Base-by-base conservation (phyloP, 2,329 filamentous ascomycete genomes). In the Colletotrichum caudatum region DNA sequence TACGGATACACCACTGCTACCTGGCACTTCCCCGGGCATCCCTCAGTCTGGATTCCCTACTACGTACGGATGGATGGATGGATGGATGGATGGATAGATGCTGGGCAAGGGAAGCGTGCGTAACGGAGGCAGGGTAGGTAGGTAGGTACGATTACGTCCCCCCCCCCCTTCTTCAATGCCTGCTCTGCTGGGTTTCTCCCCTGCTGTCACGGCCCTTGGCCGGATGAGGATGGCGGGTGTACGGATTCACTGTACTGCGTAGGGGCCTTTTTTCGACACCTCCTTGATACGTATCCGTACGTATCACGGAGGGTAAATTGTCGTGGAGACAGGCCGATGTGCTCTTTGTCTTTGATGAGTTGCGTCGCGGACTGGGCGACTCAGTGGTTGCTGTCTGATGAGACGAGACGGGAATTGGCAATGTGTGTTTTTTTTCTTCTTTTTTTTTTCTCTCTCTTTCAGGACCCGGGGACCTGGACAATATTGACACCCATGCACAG, bases 281-380 rank as follows among this genome's bases (percentile, higher is more conserved):
- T 48, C 54, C 46, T 69, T 46, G 65, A 69, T 68, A 71, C 65
- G 64, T 69, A 63, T 63, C 48, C 65, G 58, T 69, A 41, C 65
- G 64, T 69, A 63, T 68, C 48, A 54, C 57, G 46, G 46, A 63
- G 11, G 41, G 65, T 46, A 64, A 71, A 60, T 64, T 39, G 39
- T 64, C 65, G 69, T 64, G 51, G 59, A 54, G 69, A 53, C 46
- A 48, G 69, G 5, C 29, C 29, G 29, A 46, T 23, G 39, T 20
- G 23, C 16, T 44, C 26, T 29, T 12, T 44, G 23, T 16, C 35
- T 56, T 53, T 48, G 26, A 50, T 50, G 29, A 37, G 51, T 12
- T 59, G 58, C 44, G 29, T 53, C 26, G n/a, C 33, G 41, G 23
- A 37, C 51, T 53, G 53, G 33, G 14, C 58, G 23, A 33, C 50